phyloP scores from a whole-genome alignment of 2,329 filamentous ascomycete species.

The Capronia americana region DNA sequence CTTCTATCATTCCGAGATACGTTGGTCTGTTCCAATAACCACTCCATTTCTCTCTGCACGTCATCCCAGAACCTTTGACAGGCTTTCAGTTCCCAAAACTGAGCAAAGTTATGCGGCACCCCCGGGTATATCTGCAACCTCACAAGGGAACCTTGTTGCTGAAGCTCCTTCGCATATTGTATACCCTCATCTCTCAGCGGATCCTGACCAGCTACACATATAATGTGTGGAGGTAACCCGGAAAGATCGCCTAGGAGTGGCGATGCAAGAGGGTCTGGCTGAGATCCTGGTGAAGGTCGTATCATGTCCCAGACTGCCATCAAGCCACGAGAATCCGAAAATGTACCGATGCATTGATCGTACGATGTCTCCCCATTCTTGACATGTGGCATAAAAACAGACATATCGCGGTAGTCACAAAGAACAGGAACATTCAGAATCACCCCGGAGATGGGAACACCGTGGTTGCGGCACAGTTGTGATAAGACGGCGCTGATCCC shows the following conservation, averaged over 20 bases:
- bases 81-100: conserved; percentile 16
- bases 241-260: conserved; percentile 22
- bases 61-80: conserved; percentile 9
- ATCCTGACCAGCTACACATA: conserved; percentile 60
- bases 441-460: conserved; percentile 15
- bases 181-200: conserved; percentile 60
- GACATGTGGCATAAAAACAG: not conserved
- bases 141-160: conserved; percentile 50
- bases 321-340: conserved; percentile 16
- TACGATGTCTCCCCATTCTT: not conserved
- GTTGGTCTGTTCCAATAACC: too few species aligned
- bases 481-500: conserved; percentile 48
- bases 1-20: too few species aligned
- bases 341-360: conserved; percentile 10
- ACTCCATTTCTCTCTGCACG: too few species aligned
- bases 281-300: conserved; percentile 1
- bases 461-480: conserved; percentile 38
- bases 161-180: conserved; percentile 57
- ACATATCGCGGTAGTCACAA: conserved; percentile 22
- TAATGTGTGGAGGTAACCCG: conserved; percentile 54
- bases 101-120: conserved; percentile 47
- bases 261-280: conserved; percentile 11
- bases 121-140: conserved; percentile 53
- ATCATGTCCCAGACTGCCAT: conserved; percentile 22
- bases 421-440: conserved; percentile 19